Evolutionary conservation across 2,329 filamentous ascomycete species (phyloP), one percentile per base, ranked within the genome.

Genomic region (Colletotrichum eremochloae): DNA sequence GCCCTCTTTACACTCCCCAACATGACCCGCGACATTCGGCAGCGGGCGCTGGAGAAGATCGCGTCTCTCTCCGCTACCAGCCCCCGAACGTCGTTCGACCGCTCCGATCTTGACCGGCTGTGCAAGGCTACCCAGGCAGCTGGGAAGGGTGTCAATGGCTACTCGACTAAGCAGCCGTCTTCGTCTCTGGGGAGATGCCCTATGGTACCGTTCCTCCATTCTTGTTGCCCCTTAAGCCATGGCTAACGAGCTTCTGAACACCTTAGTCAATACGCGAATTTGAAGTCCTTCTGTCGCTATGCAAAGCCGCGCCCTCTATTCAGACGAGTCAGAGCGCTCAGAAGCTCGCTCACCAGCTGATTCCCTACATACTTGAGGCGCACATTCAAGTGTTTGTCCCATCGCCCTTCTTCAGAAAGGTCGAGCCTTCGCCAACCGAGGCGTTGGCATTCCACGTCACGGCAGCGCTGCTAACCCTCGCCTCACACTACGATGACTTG

Each of bases 401-500:
- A 5, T 97, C 95, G 65, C 94, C 95, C 1, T 94, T 93, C 80
- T 92, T 98, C 76, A 92, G 92, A 76, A 91, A 90, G 76, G 89
- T 97, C 79, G 92, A 95, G 73, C 94, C 94, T 1, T 97, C 94
- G 4, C 96, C 97, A 29, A 96, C 94, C 86, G 96, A 98, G 81
- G 88, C 92, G 1, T 85, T 98, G 42, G 92, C 94, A 3, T 92
- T 91, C 77, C 91, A 94, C 76, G 88, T 99, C 50, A 93, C 94
- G 0, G 89, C 89, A 6, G 95, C 95, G 6, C 85, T 98, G 8
- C 87, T 99, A n/a, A 90, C 92, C 0, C 85, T 99, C 31, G 96
- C 94, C 2, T 87, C 90, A 61, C 91, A 91, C 67, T 93, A 96
- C 80, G 85, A 88, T 38, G 87, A 89, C 20, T 84, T 98, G 33